A percentile compares a stretch with the other conserved stretches of the same genome.
phyloP scores from a whole-genome alignment of 2,329 filamentous ascomycete species.

The Aspergillus brunneoviolaceus region DNA sequence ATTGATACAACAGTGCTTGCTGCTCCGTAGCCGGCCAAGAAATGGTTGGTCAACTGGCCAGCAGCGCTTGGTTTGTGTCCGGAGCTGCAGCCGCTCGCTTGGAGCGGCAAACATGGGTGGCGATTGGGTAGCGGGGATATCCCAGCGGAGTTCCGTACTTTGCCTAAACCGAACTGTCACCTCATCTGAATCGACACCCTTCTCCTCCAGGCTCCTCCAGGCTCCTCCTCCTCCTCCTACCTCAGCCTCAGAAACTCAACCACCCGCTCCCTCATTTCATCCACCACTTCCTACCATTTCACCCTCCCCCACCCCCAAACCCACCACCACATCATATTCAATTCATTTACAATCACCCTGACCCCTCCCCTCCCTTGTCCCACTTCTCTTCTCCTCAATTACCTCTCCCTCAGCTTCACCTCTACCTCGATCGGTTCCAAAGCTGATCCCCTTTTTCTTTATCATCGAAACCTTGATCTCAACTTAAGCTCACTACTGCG shows the following conservation, averaged over 20 bases:
- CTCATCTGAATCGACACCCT: constrained; percentile 12
- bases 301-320: background rate
- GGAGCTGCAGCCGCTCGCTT: constrained; percentile 28
- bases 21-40: no score
- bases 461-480: background rate
- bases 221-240: background rate
- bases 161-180: constrained; percentile 14
- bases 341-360: background rate
- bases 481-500: constrained; percentile 11
- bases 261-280: background rate
- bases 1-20: no score
- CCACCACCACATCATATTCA: background rate
- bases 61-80: background rate
- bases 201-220: background rate
- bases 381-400: background rate
- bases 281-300: constrained; percentile 1
- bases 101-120: constrained; percentile 37
- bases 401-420: background rate
- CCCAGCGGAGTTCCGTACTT: constrained; percentile 5
- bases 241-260: constrained; percentile 12
- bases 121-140: constrained; percentile 14
- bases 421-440: background rate
- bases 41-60: no score
- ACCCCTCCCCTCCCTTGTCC: background rate
- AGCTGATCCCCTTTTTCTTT: background rate